Conservation (phyloP, 345 rosid species). For the Melastoma malabathricum region DNA sequence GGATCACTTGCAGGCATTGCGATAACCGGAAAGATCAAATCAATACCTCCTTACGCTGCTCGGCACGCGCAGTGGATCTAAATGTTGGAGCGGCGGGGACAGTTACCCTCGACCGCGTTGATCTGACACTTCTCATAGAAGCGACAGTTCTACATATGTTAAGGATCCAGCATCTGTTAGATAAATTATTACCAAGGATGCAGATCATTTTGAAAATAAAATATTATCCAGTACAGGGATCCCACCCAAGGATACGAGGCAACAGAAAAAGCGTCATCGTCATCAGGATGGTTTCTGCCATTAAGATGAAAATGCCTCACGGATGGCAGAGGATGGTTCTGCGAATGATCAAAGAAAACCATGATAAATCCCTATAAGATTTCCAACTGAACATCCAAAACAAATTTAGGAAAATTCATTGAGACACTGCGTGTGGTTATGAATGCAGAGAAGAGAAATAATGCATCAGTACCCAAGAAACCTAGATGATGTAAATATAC, state of each 20-base stretch:
- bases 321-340: constrained; percentile 4
- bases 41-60: constrained; percentile 62
- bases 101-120: constrained; percentile 40
- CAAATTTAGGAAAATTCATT: no score
- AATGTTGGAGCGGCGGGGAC: constrained; percentile 71
- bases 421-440: no score
- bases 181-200: background rate
- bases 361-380: no score
- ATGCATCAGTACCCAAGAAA: no score
- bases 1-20: no score
- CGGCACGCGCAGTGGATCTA: constrained; percentile 56
- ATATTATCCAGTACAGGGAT: background rate
- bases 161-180: constrained; percentile 26
- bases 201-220: background rate
- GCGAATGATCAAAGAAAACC: no score
- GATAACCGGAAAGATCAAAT: no score
- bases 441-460: no score
- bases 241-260: constrained; percentile 49
- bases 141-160: constrained; percentile 47
- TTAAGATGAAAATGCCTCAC: constrained; percentile 37
- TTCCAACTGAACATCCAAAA: no score
- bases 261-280: constrained; percentile 65
- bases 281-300: constrained; percentile 45
- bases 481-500: no score
- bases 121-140: constrained; percentile 40